Percentiles rank a stretch among this genome's conserved stretches.
phyloP scores from a whole-genome alignment of 2,329 filamentous ascomycete species.

The Pseudodiploospora longispora region DNA sequence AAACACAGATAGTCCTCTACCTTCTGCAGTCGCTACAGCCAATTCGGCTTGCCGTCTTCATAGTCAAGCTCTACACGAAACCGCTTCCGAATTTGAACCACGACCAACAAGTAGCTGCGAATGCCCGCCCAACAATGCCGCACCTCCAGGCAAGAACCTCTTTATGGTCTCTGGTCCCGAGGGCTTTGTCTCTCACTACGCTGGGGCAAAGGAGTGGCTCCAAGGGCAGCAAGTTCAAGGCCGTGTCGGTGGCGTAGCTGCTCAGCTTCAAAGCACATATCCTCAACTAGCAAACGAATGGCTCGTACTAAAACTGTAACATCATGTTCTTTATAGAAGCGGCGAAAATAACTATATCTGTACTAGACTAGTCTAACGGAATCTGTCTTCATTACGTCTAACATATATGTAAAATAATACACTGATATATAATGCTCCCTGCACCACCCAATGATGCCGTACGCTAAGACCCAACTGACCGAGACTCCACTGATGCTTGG shows the following conservation, averaged over 20 bases:
- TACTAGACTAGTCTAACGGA: too few relatives aligned
- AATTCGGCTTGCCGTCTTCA: conserved; percentile 20
- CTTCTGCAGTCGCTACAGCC: conserved; percentile 6
- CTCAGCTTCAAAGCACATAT: conserved; percentile 44
- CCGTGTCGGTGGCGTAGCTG: conserved; percentile 59
- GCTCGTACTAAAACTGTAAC: conserved; percentile 45
- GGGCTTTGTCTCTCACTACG: conserved; percentile 75
- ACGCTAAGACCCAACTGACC: not conserved
- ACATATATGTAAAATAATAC: too few relatives aligned
- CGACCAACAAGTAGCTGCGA: conserved; percentile 14
- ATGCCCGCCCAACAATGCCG: conserved; percentile 16
- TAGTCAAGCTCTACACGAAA: conserved; percentile 21
- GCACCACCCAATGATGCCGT: too few relatives aligned
- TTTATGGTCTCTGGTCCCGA: conserved; percentile 87
- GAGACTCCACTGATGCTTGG: conserved; percentile 6
- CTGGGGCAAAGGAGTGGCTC: conserved; percentile 70
- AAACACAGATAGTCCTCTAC: not conserved
- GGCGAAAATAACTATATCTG: too few relatives aligned
- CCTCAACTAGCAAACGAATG: conserved; percentile 31
- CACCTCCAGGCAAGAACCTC: conserved; percentile 46
- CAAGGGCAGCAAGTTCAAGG: conserved; percentile 69
- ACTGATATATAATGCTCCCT: too few relatives aligned
- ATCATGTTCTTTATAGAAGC: too few relatives aligned
- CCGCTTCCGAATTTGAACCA: conserved; percentile 23
- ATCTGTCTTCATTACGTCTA: too few relatives aligned